These are phyloP conservation scores for Priceomyces melissophilus DNA, from an alignment of 805 yeast species.

Conservation along the genomic window DNA sequence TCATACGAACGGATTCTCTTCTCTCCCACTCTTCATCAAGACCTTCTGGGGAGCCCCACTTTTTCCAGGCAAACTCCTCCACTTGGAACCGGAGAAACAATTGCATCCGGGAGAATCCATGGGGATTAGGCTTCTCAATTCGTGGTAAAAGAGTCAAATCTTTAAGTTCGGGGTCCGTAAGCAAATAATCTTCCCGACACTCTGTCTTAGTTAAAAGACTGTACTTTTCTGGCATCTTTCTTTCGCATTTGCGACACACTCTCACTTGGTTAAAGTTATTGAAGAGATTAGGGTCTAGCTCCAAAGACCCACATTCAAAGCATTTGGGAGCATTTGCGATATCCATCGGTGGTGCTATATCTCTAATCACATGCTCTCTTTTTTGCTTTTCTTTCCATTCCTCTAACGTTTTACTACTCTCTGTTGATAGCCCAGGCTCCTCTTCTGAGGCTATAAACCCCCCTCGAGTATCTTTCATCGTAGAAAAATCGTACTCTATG, in stretches of 20 bases:
- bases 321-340: constrained; percentile 76
- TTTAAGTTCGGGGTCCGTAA: constrained; percentile 89
- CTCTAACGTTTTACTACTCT: constrained; percentile 27
- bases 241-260: constrained; percentile 79
- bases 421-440: constrained; percentile 13
- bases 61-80: constrained; percentile 88
- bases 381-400: constrained; percentile 50
- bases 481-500: constrained; percentile 82
- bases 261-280: constrained; percentile 63
- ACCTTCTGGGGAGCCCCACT: constrained; percentile 91
- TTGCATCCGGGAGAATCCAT: constrained; percentile 92
- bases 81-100: constrained; percentile 84
- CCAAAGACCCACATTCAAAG: constrained; percentile 75
- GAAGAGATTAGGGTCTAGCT: constrained; percentile 69
- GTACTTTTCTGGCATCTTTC: constrained; percentile 78
- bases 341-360: constrained; percentile 71
- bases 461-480: constrained; percentile 85
- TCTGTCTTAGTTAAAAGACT: constrained; percentile 92
- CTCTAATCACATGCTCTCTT: constrained; percentile 36
- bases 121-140: constrained; percentile 91
- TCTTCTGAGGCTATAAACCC: constrained; percentile 59
- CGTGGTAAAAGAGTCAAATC: constrained; percentile 68
- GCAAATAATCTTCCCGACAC: constrained; percentile 84
- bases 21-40: constrained; percentile 90
- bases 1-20: constrained; percentile 67